Base-by-base conservation (phyloP, 768 basidiomycete genomes). In the Phanerochaete carnosa region DNA sequence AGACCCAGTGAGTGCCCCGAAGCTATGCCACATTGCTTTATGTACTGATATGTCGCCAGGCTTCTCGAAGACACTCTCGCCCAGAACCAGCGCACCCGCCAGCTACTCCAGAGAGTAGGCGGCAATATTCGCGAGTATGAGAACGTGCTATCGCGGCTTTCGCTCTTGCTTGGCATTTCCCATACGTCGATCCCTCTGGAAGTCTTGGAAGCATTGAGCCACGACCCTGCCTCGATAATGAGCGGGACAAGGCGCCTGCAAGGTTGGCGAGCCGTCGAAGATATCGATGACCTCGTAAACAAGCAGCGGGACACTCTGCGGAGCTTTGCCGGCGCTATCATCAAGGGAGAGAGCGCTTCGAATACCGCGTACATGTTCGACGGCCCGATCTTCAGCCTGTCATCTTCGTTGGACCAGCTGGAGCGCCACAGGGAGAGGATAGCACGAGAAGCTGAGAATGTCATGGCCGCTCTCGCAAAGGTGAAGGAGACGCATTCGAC, bases 201-300 rank as follows among this genome's bases (percentile, higher is more conserved):
- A 23, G 77, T 92, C 7, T 72, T 90, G 37, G 90, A 92, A 52
- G 87, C 89, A 2, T 85, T 91, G 66, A 83, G 80, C 37, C 89
- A 89, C 61, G 90, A 93, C 69, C 90, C 90, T 51, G 83, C 88
- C 2, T 84, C 86, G n/a, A 85, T 91, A 22, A 88, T 84, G 2
- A 81, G 87, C 19, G 74, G 80, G 6, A 89, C 90, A 0, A 81
- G 86, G 50, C 77, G 81, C 45, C 77, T 80, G 29, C 76, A 74
- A 54, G 83, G 89, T 11, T 92, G 87, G 86, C 77, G 80, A 62
- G 88, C 87, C 1, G 88, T 91, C 16, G 90, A 93, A 60, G 88
- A 93, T 60, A 88, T 91, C 57, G 79, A 90, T 66, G 67, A 77
- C 28, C 85, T 89, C 45, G 74, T 92, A 22, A 59, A 74, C 25